These are phyloP conservation scores for Plasmodium reichenowi DNA, from an alignment of 169 alveolate genomes.

Conservation along the genomic window DNA sequence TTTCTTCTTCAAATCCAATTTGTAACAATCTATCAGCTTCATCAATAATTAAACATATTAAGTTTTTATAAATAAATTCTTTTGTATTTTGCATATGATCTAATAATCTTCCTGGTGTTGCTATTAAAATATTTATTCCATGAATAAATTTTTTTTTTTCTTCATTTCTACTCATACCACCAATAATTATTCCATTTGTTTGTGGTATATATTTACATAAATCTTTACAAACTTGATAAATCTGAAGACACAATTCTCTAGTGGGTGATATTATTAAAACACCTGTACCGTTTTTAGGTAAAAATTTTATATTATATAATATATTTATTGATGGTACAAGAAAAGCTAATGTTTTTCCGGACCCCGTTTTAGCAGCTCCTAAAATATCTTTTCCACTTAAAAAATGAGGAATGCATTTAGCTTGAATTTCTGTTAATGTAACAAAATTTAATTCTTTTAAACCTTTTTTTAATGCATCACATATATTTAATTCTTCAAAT, in stretches of 20 bases:
- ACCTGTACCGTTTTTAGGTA: conserved; percentile 96
- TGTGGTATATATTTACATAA: conserved; percentile 94
- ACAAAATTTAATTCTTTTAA: conserved; percentile 91
- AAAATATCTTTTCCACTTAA: conserved; percentile 97
- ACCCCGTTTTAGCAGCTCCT: conserved; percentile 98
- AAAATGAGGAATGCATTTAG: conserved; percentile 97
- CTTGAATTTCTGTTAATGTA: conserved; percentile 97
- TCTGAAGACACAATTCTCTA: conserved; percentile 98
- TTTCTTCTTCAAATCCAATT: conserved; percentile 99
- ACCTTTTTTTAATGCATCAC: conserved; percentile 93
- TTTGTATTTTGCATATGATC: conserved; percentile 99
- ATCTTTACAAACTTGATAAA: conserved; percentile 96
- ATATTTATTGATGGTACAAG: conserved; percentile 98
- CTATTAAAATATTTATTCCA: conserved; percentile 97
- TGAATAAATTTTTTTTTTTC: conserved; percentile 97
- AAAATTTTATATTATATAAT: conserved; percentile 94
- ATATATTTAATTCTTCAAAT: conserved; percentile 88
- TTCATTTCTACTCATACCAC: conserved; percentile 97
- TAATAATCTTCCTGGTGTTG: conserved; percentile 99
- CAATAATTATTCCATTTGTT: conserved; percentile 98
- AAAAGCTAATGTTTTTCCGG: conserved; percentile 99
- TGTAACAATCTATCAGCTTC: conserved; percentile 99
- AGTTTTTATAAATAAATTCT: conserved; percentile 95
- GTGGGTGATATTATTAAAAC: conserved; percentile 97
- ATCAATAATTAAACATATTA: conserved; percentile 96